phyloP scores from a whole-genome alignment of 2,329 filamentous ascomycete genomes.

The Sarocladium strictum region DNA sequence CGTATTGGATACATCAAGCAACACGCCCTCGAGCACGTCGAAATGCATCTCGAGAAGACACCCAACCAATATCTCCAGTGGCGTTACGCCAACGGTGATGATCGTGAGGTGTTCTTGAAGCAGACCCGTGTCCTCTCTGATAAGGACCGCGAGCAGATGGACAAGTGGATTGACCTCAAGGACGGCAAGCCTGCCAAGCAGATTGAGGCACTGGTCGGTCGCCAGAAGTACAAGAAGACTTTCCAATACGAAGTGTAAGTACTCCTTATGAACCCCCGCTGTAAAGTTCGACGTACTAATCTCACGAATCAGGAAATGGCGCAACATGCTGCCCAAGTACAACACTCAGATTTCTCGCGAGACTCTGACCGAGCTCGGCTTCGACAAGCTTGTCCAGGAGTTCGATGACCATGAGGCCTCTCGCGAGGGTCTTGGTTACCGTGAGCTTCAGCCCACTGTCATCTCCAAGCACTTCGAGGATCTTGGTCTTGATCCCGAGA shows the following conservation, averaged over 20 bases:
- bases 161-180: constrained; percentile 77
- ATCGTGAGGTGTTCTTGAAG: constrained; percentile 96
- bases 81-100: constrained; percentile 95
- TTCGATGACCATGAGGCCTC: constrained; percentile 98
- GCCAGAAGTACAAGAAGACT: constrained; percentile 98
- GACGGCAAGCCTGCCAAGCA: constrained; percentile 74
- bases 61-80: constrained; percentile 98
- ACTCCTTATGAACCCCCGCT: neutral
- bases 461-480: constrained; percentile 99
- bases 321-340: constrained; percentile 79
- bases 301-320: constrained; percentile 68
- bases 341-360: constrained; percentile 92
- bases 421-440: constrained; percentile 96
- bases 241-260: constrained; percentile 94
- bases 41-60: constrained; percentile 99
- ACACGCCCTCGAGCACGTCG: constrained; percentile 96
- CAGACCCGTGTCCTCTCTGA: constrained; percentile 86
- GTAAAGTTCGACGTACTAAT: neutral
- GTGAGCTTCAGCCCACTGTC: constrained; percentile 83
- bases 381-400: constrained; percentile 90
- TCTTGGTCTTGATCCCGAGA: constrained; percentile 90
- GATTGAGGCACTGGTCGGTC: constrained; percentile 85
- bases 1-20: constrained; percentile 99
- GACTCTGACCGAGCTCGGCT: constrained; percentile 79
- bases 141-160: constrained; percentile 84